These are phyloP conservation scores for Tuber calosporum DNA, from an alignment of 495 filamentous ascomycete species.

Conservation along the genomic window DNA sequence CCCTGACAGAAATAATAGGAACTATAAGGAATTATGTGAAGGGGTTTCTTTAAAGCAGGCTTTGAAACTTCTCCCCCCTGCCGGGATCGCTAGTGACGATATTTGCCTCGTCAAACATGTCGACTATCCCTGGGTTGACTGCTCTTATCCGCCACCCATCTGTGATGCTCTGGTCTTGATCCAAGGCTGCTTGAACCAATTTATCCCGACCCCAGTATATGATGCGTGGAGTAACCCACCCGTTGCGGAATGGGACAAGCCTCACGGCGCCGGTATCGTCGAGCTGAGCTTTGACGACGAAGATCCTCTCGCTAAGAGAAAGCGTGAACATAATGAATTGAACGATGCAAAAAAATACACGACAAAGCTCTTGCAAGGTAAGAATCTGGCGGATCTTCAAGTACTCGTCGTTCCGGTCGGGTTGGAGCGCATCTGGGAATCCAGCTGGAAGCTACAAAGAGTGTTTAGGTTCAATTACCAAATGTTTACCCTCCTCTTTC, in stretches of 20 bases:
- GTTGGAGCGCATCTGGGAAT: constrained; percentile 25
- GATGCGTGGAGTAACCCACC: constrained; percentile 28
- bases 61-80: background rate
- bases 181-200: constrained; percentile 10
- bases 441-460: constrained; percentile 20
- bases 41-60: background rate
- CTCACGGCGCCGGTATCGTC: background rate
- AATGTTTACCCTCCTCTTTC: constrained; percentile 4
- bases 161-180: background rate
- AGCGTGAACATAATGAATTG: background rate
- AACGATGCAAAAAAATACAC: background rate
- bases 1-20: background rate
- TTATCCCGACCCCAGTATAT: constrained; percentile 23
- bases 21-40: background rate
- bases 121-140: background rate
- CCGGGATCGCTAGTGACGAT: too few species aligned
- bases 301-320: background rate
- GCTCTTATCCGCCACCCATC: background rate
- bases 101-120: background rate
- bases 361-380: constrained; percentile 14
- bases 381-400: constrained; percentile 15
- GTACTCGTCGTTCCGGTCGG: constrained; percentile 22
- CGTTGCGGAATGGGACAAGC: background rate
- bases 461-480: constrained; percentile 30
- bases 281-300: background rate